phyloP scores from a whole-genome alignment of 371 early-diverging fungal species.

The Thermomucor indicae-seudaticae region DNA sequence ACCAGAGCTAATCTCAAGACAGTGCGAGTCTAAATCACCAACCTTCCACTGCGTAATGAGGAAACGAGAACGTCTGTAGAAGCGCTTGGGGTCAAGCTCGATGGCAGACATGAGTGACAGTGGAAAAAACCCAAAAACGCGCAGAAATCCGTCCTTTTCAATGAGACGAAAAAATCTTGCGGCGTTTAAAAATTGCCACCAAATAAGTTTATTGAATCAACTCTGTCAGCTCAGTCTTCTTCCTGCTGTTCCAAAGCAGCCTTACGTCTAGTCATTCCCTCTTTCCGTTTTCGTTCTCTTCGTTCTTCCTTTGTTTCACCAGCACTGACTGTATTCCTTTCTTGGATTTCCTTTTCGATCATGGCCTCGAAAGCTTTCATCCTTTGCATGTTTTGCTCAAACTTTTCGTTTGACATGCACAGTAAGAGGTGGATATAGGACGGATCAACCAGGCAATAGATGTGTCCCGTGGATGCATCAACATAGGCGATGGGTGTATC shows the following conservation, averaged over 20 bases:
- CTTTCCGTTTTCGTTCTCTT: constrained; percentile 47
- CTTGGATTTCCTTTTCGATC: constrained; percentile 22
- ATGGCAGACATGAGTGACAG: constrained; percentile 13
- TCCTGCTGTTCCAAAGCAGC: too few relatives aligned
- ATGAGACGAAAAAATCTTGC: too few relatives aligned
- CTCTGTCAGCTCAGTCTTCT: too few relatives aligned
- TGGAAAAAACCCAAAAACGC: neutral
- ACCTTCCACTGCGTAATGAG: constrained; percentile 59
- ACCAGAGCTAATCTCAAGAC: neutral
- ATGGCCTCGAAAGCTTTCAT: constrained; percentile 45
- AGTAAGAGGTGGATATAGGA: constrained; percentile 40
- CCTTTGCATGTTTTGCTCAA: constrained; percentile 43
- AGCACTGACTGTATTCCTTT: neutral
- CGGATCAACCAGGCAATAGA: constrained; percentile 45
- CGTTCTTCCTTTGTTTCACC: constrained; percentile 56
- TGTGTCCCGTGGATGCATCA: constrained; percentile 19
- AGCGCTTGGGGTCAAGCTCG: constrained; percentile 56
- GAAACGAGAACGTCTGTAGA: constrained; percentile 56
- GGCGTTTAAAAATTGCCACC: too few relatives aligned
- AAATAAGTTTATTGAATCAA: too few relatives aligned
- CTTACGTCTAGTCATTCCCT: constrained; percentile 50
- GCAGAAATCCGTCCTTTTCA: too few relatives aligned
- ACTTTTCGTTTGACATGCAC: constrained; percentile 51
- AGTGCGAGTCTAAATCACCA: constrained; percentile 2
- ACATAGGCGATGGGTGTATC: constrained; percentile 59